phyloP scores from a whole-genome alignment of 352 stramenopile species.

The Phytopythium kandeliae region DNA sequence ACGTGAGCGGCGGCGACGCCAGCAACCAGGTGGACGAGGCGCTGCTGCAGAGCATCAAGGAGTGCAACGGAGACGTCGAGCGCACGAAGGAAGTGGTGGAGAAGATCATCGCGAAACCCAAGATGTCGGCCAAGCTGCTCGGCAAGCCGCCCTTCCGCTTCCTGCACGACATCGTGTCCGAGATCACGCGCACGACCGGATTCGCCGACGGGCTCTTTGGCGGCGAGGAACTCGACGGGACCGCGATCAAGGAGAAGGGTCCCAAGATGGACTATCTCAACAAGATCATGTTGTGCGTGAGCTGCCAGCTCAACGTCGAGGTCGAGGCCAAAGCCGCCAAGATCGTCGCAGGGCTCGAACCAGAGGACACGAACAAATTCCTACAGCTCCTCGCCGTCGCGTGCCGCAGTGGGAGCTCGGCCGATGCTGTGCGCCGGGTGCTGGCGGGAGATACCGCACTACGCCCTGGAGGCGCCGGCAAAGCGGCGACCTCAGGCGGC shows the following conservation, averaged over 20 bases:
- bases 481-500: slow-evolving; percentile 10
- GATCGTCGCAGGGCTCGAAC: slow-evolving; percentile 88
- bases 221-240: slow-evolving; percentile 87
- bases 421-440: slow-evolving; percentile 65
- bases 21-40: slow-evolving; percentile 32
- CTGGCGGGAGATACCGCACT: slow-evolving; percentile 47
- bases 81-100: slow-evolving; percentile 70
- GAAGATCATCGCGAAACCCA: slow-evolving; percentile 78
- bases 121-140: slow-evolving; percentile 80
- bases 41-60: slow-evolving; percentile 46
- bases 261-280: slow-evolving; percentile 89
- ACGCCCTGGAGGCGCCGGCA: slow-evolving; percentile 23
- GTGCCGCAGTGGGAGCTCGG: slow-evolving; percentile 56
- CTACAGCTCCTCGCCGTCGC: slow-evolving; percentile 88
- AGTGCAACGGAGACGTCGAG: slow-evolving; percentile 76
- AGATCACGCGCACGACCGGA: slow-evolving; percentile 70
- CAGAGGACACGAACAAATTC: slow-evolving; percentile 93
- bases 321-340: slow-evolving; percentile 87
- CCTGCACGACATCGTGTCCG: slow-evolving; percentile 80
- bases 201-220: slow-evolving; percentile 84
- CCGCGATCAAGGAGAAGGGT: slow-evolving; percentile 91
- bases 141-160: slow-evolving; percentile 87
- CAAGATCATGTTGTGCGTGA: slow-evolving; percentile 90
- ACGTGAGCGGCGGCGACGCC: slow-evolving; percentile 10
- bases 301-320: slow-evolving; percentile 79